Evolutionary conservation across 1,139 yeast genomes (phyloP).

Genomic region (Tardiomyces depauwii): DNA sequence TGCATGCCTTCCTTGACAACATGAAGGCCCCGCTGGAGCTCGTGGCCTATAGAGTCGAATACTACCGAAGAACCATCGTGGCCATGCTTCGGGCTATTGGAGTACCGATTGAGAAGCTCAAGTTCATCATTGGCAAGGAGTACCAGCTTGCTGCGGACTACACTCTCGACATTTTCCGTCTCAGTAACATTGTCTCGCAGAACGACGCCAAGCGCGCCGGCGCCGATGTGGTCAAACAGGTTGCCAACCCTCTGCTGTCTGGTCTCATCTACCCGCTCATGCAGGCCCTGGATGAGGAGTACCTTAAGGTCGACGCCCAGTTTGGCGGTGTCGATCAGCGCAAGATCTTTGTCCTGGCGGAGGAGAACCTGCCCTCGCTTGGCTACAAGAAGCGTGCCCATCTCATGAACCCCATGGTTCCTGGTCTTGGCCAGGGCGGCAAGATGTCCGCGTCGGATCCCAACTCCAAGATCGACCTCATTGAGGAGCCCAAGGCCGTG

Average conservation of each 20-base stretch:
- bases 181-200: slow-evolving; percentile 76
- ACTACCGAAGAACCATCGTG: slow-evolving; percentile 75
- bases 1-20: slow-evolving; percentile 94
- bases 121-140: slow-evolving; percentile 76
- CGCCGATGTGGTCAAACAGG: slow-evolving; percentile 98
- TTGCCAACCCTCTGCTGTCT: slow-evolving; percentile 80
- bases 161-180: slow-evolving; percentile 78
- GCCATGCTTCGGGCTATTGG: slow-evolving; percentile 75
- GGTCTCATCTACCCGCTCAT: slow-evolving; percentile 95
- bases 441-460: slow-evolving; percentile 99
- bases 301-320: slow-evolving; percentile 82
- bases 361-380: slow-evolving; percentile 74
- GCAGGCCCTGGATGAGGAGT: slow-evolving; percentile 97
- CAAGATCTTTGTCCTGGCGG: slow-evolving; percentile 94
- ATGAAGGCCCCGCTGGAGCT: slow-evolving; percentile 97
- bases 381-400: slow-evolving; percentile 98
- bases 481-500: slow-evolving; percentile 80
- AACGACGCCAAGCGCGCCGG: slow-evolving; percentile 99
- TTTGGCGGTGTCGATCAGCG: slow-evolving; percentile 99
- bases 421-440: slow-evolving; percentile 91
- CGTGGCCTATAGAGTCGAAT: slow-evolving; percentile 77
- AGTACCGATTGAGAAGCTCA: slow-evolving; percentile 83
- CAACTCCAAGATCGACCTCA: slow-evolving; percentile 85
- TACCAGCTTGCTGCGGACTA: slow-evolving; percentile 72
- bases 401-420: slow-evolving; percentile 98